Base-by-base conservation (phyloP, 164 flowering plant species). In the Vitis cinerea region DNA sequence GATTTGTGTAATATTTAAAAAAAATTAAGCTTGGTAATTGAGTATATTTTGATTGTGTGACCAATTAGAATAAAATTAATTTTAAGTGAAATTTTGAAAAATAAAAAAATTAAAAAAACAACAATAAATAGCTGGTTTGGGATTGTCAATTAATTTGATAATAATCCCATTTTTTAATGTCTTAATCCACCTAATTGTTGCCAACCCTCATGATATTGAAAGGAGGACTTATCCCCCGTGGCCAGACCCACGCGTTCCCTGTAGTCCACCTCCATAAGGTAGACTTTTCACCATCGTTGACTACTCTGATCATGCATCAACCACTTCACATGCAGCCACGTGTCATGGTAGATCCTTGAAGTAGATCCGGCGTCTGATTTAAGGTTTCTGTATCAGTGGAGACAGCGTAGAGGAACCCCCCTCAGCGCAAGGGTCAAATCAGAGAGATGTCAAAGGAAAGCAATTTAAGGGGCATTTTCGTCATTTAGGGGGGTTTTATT, bases 121-220 rank as follows among this genome's bases (percentile, higher is more conserved):
- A 63, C 9, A 64, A 1, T 37, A 37, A 64, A 23, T 29, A 31
- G 58, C 16, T 44, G 47, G 37, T n/a, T 52, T 66, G 31, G n/a
- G 49, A 29, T 31, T 13, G 59, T 66, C 49, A 30, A 31, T 37
- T 37, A 66, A 50, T 17, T 66, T 66, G 44, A 10, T 7, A 10
- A 10, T 54, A 19, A 64, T 30, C 30, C 50, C 49, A 17, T 10
- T 17, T 19, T 53, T 50, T 56, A 8, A 50, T 66, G 17, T 74
- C 67, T 50, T 68, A 56, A 63, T 62, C 59, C 69, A 71, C 79
- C 75, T 61, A 75, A 70, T 63, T 47, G 59, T 63, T 76, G 75
- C 68, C 79, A 76, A 64, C 79, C 64, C 27, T 9, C 19, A 11
- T 14, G 50, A 56, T 17, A 48, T 19, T 50, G 17, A 11, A 29